phyloP scores from a whole-genome alignment of 2,329 filamentous ascomycete genomes.

The Exophiala dermatitidis region DNA sequence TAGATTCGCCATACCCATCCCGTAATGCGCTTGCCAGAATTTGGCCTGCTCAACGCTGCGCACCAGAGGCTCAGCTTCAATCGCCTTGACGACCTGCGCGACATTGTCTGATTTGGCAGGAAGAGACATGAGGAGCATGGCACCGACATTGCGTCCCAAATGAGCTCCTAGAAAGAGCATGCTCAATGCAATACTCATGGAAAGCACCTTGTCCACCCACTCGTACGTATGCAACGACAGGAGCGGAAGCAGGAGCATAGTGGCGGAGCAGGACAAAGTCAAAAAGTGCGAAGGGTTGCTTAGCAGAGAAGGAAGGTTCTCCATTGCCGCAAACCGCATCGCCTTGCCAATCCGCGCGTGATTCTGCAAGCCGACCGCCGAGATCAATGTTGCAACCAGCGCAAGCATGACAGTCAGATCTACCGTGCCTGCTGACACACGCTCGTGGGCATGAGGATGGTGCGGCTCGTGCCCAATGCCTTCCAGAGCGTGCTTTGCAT shows the following conservation, averaged over 20 bases:
- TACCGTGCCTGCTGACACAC: slow-evolving; percentile 66
- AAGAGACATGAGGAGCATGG: slow-evolving; percentile 96
- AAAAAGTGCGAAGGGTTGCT: slow-evolving; percentile 94
- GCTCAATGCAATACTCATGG: slow-evolving; percentile 68
- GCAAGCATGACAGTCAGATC: slow-evolving; percentile 76
- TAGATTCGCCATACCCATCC: slow-evolving; percentile 89
- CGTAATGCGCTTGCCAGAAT: slow-evolving; percentile 99
- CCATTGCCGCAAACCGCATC: slow-evolving; percentile 78
- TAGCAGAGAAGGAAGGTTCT: slow-evolving; percentile 74
- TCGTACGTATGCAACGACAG: slow-evolving; percentile 73
- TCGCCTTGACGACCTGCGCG: slow-evolving; percentile 70
- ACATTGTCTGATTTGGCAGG: slow-evolving; percentile 49
- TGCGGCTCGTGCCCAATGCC: slow-evolving; percentile 63
- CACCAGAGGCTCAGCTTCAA: slow-evolving; percentile 71
- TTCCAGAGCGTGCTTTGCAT: slow-evolving; percentile 87
- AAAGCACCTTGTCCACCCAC: slow-evolving; percentile 76
- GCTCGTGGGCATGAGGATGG: slow-evolving; percentile 58
- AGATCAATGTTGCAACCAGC: slow-evolving; percentile 74
- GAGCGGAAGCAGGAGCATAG: slow-evolving; percentile 74
- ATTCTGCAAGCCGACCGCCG: slow-evolving; percentile 79
- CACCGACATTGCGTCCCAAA: slow-evolving; percentile 75
- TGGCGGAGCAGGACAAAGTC: slow-evolving; percentile 74
- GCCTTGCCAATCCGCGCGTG: slow-evolving; percentile 86
- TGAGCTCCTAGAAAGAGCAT: slow-evolving; percentile 86
- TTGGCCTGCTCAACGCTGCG: slow-evolving; percentile 77